Conservation (phyloP, 129 eudicot genomes). For the Helianthus tuberosus region DNA sequence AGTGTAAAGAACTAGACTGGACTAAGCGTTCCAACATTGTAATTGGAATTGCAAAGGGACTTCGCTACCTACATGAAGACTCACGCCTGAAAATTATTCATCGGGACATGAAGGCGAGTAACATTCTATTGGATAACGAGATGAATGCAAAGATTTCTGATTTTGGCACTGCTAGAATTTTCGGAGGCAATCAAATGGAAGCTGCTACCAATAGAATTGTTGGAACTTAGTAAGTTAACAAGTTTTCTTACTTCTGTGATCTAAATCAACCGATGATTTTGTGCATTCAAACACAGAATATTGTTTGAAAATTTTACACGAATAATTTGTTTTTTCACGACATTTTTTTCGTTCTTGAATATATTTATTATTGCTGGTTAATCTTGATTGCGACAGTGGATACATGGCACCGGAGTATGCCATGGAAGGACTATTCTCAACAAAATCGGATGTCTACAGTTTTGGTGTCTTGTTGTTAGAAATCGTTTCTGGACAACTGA, state of each 20-base stretch:
- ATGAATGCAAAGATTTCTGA: conserved; percentile 55
- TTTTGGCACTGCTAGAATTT: conserved; percentile 54
- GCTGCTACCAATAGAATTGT: conserved; percentile 45
- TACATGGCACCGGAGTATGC: conserved; percentile 52
- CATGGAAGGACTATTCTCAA: conserved; percentile 38
- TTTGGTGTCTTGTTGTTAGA: conserved; percentile 42
- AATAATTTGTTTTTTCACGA: neutral
- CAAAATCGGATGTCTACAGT: conserved; percentile 43
- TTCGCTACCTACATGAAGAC: conserved; percentile 58
- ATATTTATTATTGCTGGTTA: neutral
- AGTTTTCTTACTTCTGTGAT: neutral
- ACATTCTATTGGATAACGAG: conserved; percentile 39
- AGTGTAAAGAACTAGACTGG: conserved; percentile 44
- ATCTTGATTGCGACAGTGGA: conserved; percentile 27
- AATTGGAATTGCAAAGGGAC: conserved; percentile 52
- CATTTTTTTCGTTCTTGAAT: neutral
- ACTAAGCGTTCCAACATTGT: conserved; percentile 41
- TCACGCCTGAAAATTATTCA: conserved; percentile 50
- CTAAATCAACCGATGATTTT: too few species aligned
- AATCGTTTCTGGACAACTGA: conserved; percentile 28
- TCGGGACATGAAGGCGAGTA: conserved; percentile 46
- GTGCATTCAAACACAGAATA: neutral
- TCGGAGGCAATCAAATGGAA: conserved; percentile 33
- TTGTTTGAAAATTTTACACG: too few species aligned
- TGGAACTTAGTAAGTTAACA: conserved; percentile 49